These are phyloP conservation scores for Paracoccidioides lutzii DNA, from an alignment of 2,329 filamentous ascomycete genomes.

Conservation along the genomic window DNA sequence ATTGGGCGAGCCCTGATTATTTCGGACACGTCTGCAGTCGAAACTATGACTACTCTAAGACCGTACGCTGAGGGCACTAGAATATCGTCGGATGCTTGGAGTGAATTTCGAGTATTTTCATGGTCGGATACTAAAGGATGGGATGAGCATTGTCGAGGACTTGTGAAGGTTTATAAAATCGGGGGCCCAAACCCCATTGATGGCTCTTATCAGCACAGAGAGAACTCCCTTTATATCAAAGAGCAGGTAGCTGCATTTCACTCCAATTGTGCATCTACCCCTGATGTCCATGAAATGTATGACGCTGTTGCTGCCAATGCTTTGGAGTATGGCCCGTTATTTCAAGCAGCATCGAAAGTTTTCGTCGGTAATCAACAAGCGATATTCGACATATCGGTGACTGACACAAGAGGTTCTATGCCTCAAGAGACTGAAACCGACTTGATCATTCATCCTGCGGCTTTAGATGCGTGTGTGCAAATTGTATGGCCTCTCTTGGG, in stretches of 20 bases:
- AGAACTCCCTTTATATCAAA: background rate
- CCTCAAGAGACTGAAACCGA: background rate
- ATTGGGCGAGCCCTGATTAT: background rate
- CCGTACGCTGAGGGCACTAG: background rate
- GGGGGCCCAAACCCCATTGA: background rate
- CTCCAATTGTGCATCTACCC: background rate
- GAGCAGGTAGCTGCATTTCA: background rate
- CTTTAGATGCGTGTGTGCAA: background rate
- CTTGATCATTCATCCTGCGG: background rate
- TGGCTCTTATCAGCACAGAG: background rate
- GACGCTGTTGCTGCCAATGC: background rate
- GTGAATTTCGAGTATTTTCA: slow-evolving; percentile 1
- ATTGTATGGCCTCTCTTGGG: background rate
- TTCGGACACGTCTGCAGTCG: background rate
- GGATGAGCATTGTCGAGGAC: slow-evolving; percentile 1
- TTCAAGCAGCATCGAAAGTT: background rate
- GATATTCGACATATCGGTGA: background rate
- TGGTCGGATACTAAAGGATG: background rate
- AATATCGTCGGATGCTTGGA: background rate
- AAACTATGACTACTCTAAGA: background rate
- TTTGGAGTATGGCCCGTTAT: background rate
- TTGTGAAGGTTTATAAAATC: background rate
- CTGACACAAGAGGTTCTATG: background rate
- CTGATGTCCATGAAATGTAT: background rate
- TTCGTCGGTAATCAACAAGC: background rate